phyloP scores from a whole-genome alignment of 2,329 filamentous ascomycete species.

The Trichoderma atroviride region DNA sequence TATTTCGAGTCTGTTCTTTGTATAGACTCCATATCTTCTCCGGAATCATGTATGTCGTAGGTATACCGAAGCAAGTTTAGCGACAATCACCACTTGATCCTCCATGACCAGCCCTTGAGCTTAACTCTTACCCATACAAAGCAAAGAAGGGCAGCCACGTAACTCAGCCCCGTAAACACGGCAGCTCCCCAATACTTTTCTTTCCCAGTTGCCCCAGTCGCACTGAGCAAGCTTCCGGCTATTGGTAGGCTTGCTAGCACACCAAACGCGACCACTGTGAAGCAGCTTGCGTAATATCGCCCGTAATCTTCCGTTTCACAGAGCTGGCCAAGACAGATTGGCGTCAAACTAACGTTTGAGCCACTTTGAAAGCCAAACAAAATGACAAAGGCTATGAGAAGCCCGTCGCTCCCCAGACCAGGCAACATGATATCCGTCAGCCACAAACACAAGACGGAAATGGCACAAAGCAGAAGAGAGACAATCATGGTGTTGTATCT shows the following conservation, averaged over 20 bases:
- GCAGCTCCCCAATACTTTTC: conserved; percentile 21
- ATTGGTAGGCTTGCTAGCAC: neutral
- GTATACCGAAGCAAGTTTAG: too few species aligned
- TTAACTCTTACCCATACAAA: conserved; percentile 23
- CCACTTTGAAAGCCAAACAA: conserved; percentile 81
- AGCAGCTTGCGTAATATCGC: conserved; percentile 73
- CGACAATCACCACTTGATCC: neutral
- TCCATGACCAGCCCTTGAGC: conserved; percentile 16
- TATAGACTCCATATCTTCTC: too few species aligned
- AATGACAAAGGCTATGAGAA: conserved; percentile 69
- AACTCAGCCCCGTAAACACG: neutral
- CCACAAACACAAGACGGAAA: conserved; percentile 68
- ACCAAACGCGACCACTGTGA: conserved; percentile 62
- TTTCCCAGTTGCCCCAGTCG: conserved; percentile 3
- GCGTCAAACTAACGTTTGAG: conserved; percentile 74
- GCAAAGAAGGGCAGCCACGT: conserved; percentile 17
- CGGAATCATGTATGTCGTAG: neutral
- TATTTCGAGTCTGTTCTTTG: too few species aligned
- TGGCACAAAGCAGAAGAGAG: conserved; percentile 61
- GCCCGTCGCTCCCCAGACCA: conserved; percentile 45
- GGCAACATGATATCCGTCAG: conserved; percentile 54
- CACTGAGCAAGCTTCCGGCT: conserved; percentile 37
- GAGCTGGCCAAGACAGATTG: conserved; percentile 79
- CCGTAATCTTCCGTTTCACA: conserved; percentile 77
- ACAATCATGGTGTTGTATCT: conserved; percentile 80